A percentile compares a stretch with the other conserved stretches of the same genome.
Evolutionary conservation across 1,284 basidiomycete genomes (phyloP).

Genomic region (Afroboletus lepidellus): DNA sequence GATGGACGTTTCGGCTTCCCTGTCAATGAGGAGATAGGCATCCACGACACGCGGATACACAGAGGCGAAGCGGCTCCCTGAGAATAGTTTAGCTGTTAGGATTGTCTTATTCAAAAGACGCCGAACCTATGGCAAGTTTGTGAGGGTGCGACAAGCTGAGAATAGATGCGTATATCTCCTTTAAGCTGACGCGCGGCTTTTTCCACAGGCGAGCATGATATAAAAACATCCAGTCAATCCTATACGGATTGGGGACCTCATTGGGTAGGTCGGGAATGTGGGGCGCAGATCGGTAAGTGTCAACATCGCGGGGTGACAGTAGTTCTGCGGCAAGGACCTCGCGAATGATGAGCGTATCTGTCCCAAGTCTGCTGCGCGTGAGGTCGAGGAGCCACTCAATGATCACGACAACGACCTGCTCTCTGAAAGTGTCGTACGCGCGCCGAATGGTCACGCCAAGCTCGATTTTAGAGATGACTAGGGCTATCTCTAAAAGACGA

Average conservation of each 20-base stretch:
- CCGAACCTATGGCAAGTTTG: conserved; percentile 73
- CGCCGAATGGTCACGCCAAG: conserved; percentile 88
- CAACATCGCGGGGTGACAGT: conserved; percentile 53
- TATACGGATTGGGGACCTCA: conserved; percentile 55
- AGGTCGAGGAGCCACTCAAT: conserved; percentile 88
- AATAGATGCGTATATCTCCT: conserved; percentile 80
- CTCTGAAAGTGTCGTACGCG: conserved; percentile 87
- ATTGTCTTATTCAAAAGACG: conserved; percentile 8
- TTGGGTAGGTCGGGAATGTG: conserved; percentile 42
- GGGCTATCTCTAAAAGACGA: conserved; percentile 77
- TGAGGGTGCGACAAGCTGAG: conserved; percentile 73
- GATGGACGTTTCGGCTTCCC: conserved; percentile 91
- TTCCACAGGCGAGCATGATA: conserved; percentile 87
- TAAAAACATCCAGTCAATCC: conserved; percentile 73
- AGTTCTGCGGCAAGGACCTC: conserved; percentile 74
- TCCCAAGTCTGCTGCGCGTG: conserved; percentile 65
- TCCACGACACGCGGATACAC: conserved; percentile 89
- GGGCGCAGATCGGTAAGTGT: conserved; percentile 34
- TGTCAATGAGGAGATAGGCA: conserved; percentile 86
- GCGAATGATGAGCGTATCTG: conserved; percentile 65
- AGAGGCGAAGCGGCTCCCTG: conserved; percentile 80
- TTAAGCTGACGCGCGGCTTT: conserved; percentile 73
- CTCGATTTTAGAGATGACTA: conserved; percentile 84
- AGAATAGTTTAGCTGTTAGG: conserved; percentile 7
- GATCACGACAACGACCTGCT: conserved; percentile 81